Base-by-base conservation (phyloP, 1,284 basidiomycete genomes). In the Golubevia sp. region DNA sequence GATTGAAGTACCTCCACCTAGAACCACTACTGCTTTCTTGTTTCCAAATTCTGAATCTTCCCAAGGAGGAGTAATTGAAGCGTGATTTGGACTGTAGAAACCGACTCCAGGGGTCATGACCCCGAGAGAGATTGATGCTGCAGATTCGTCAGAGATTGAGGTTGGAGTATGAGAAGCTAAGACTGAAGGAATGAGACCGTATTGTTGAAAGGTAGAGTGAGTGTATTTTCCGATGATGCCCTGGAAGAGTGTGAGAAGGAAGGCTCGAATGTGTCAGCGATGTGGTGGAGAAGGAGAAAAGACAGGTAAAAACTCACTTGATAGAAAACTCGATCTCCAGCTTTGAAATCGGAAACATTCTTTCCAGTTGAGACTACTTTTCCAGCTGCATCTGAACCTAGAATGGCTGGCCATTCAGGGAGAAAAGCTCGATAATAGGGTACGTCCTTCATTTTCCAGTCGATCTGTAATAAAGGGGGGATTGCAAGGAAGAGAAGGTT, bases 321-420 rank as follows among this genome's bases (percentile, higher is more conserved):
- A 66, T 74, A 77, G 59, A 72, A 77, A 50, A 76, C 74, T 0
- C 74, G 68, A 20, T 74, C 74, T 24, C 75, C 75, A 8, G 63
- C 60, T 1, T 62, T 53, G 57, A 67, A 56, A 23, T 61, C 51
- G 27, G 56, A 70, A 38, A 74, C 67, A 2, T 52, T 56, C 1
- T 52, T 57, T 44, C 69, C 70, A 23, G 67, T 57, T 0, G 66
- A 34, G 27, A 63, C 66, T 13, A 76, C 62, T 34, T 66, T 61
- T 18, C 75, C 75, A 11, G 75, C 61, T 0, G 74, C 75, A 34
- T 77, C 75, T 2, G 65, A 66, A 24, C 75, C 75, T 27, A 71
- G 59, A 3, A 74, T 62, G 7, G 73, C 63, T 2, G 75, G 75
- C 51, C 62, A 74, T 1, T 61, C 38, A 53, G 63, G 25, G 57